Conservation (phyloP, 345 rosid genomes). For the Raphanus sativus region DNA sequence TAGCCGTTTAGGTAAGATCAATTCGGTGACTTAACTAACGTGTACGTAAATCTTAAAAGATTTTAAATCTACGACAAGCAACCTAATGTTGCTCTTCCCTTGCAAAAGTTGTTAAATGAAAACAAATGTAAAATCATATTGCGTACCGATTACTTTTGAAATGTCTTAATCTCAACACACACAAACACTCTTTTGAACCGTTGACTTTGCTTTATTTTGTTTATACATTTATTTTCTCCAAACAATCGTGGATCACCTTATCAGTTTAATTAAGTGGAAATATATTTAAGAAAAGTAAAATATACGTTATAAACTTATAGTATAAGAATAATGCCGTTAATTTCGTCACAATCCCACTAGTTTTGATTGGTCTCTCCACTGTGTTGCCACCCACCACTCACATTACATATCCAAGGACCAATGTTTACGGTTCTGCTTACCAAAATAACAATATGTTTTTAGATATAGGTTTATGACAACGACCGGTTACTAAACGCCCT, state of each 20-base stretch:
- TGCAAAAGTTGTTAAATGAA: slow-evolving; percentile 2
- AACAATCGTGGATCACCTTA: slow-evolving; percentile 10
- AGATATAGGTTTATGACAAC: slow-evolving; percentile 22
- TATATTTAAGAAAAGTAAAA: background rate
- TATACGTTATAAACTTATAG: slow-evolving; percentile 9
- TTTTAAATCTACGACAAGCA: background rate
- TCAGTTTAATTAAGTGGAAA: slow-evolving; percentile 6
- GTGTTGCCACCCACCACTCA: slow-evolving; percentile 35
- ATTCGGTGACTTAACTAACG: background rate
- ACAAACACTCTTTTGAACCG: slow-evolving; percentile 28
- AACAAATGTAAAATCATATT: slow-evolving; percentile 20
- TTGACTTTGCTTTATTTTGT: slow-evolving; percentile 24
- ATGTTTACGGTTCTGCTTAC: slow-evolving; percentile 33
- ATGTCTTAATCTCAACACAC: slow-evolving; percentile 34
- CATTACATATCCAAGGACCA: slow-evolving; percentile 29
- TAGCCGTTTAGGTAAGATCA: background rate
- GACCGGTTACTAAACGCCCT: slow-evolving; percentile 16
- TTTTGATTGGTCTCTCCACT: slow-evolving; percentile 41
- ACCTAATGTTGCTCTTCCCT: background rate
- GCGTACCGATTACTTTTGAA: slow-evolving; percentile 22
- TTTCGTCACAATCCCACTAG: slow-evolving; percentile 39
- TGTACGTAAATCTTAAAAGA: slow-evolving; percentile 1
- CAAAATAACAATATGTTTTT: background rate
- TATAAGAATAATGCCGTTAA: slow-evolving; percentile 25
- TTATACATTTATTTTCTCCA: slow-evolving; percentile 11